Base-by-base conservation (phyloP, 148 eudicot species). In the Vaccinium darrowii region DNA sequence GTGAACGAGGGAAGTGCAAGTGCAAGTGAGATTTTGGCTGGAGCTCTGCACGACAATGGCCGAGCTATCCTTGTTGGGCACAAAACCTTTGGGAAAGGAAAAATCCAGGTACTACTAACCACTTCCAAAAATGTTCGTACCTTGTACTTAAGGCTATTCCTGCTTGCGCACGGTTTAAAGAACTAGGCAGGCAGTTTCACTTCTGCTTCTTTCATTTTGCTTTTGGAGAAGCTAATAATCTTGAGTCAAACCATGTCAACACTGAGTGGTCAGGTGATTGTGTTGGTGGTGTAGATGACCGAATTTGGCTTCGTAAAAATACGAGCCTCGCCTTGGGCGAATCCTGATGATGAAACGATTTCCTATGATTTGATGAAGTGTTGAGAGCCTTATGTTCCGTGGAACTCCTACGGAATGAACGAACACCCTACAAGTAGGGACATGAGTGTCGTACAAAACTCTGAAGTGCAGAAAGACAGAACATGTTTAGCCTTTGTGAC, bases 1-100 rank as follows among this genome's bases (percentile, higher is more conserved):
- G 97, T 96, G 56, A 96, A 96, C 83, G 99, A 96, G 85, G 99
- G 97, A 78, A 96, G 99, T 84, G 99, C 99, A 47, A 96, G 99
- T 82, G 99, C 99, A 75, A 96, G 99, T 74, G 99, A 96, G 89
- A 96, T 96, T 80, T 86, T 96, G 76, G 99, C 98, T 7, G 98
- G 99, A 75, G 99, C 99, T 76, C 89, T 96, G 7, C 99, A 94
- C 50, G 99, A 96, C 80, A 96, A 94, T 86, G 98, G 98, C 53
- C 93, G 99, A 74, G 99, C 99, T 23, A 86, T 90, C 84, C 98
- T 96, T 25, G 91, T 96, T 82, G 99, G 99, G 79, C 88, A 93
- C 88, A 93, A 69, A 89, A 96, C 99, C 18, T 96, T 93, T 53
- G 99, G 99, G 21, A 93, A 96, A 90, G 99, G 99, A 78, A 96